phyloP scores from a whole-genome alignment of 2,329 filamentous ascomycete species.

The Trichophyton verrucosum region DNA sequence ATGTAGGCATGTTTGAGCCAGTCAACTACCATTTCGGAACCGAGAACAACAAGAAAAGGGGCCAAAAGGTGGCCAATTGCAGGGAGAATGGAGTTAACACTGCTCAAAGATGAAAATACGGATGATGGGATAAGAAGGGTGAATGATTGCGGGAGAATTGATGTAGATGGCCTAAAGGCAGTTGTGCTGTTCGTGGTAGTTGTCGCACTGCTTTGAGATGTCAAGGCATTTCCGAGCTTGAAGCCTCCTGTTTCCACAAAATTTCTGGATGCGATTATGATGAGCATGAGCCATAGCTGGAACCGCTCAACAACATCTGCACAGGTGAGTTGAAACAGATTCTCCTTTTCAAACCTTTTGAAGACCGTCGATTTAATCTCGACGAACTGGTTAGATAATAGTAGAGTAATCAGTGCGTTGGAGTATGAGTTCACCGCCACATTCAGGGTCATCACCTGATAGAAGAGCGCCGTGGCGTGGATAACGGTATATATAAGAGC shows the following conservation, averaged over 20 bases:
- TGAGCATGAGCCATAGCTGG: slow-evolving; percentile 91
- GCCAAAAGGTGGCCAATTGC: slow-evolving; percentile 66
- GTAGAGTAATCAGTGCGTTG: slow-evolving; percentile 79
- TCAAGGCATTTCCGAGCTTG: slow-evolving; percentile 37
- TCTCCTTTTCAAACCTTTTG: slow-evolving; percentile 97
- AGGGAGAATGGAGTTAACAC: slow-evolving; percentile 32
- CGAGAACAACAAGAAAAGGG: slow-evolving; percentile 85
- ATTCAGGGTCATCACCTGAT: slow-evolving; percentile 94
- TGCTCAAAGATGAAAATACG: slow-evolving; percentile 32
- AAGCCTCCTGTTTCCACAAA: slow-evolving; percentile 89
- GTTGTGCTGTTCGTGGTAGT: slow-evolving; percentile 34
- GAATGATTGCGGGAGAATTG: slow-evolving; percentile 80
- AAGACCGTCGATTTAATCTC: slow-evolving; percentile 98
- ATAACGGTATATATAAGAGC: slow-evolving; percentile 77
- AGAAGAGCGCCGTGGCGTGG: slow-evolving; percentile 81
- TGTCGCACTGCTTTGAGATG: slow-evolving; percentile 19
- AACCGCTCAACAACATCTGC: slow-evolving; percentile 95
- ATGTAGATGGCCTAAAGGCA: slow-evolving; percentile 43
- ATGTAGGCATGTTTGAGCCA: slow-evolving; percentile 97
- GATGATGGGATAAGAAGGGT: slow-evolving; percentile 60
- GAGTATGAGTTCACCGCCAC: slow-evolving; percentile 98
- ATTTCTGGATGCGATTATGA: slow-evolving; percentile 92
- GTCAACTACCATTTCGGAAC: slow-evolving; percentile 93
- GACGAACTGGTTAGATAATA: slow-evolving; percentile 96
- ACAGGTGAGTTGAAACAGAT: slow-evolving; percentile 89